Evolutionary conservation across 2,329 filamentous ascomycete species (phyloP).

Genomic region (Eurotiales sp.): DNA sequence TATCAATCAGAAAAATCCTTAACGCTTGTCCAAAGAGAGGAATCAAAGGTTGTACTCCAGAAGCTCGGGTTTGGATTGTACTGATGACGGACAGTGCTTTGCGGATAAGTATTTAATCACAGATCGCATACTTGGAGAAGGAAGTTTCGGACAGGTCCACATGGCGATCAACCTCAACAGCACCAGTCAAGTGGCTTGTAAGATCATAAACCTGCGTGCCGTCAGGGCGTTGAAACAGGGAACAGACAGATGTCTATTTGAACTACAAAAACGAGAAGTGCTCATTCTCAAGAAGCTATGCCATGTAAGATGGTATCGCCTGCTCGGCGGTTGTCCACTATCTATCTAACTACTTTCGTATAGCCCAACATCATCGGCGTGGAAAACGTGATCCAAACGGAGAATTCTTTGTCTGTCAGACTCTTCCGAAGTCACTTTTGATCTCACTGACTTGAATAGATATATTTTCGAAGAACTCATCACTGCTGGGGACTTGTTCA

Average conservation of each 20-base stretch:
- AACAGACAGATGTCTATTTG: background rate
- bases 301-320: conserved; percentile 46
- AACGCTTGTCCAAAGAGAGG: conserved; percentile 25
- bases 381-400: conserved; percentile 54
- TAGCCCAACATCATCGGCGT: conserved; percentile 58
- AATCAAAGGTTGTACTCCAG: conserved; percentile 29
- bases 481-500: conserved; percentile 59
- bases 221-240: background rate
- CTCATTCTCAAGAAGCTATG: conserved; percentile 49
- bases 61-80: background rate
- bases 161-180: conserved; percentile 36
- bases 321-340: no score
- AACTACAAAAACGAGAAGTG: conserved; percentile 36
- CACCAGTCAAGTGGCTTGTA: conserved; percentile 43
- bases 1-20: conserved; percentile 3
- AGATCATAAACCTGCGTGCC: conserved; percentile 38
- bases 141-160: conserved; percentile 40
- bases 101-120: conserved; percentile 31
- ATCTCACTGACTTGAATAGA: conserved; percentile 28
- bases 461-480: conserved; percentile 61
- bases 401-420: conserved; percentile 47
- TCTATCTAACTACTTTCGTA: no score
- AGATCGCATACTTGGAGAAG: conserved; percentile 38
- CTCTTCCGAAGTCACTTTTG: background rate
- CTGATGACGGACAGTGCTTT: conserved; percentile 7